phyloP scores from a whole-genome alignment of 305 asterid species.

The Fraxinus ornus region DNA sequence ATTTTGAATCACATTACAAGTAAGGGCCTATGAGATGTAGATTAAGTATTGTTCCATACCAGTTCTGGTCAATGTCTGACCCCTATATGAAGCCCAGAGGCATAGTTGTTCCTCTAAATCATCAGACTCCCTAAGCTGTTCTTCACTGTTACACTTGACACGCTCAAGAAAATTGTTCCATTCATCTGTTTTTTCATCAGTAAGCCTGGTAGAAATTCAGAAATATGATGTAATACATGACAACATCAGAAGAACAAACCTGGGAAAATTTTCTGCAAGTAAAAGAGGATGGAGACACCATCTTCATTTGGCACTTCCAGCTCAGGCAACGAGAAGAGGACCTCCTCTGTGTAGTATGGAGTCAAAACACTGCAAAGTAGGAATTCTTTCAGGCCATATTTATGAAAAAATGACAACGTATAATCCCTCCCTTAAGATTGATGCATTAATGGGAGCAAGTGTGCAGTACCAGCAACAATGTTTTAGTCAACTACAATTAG shows the following conservation, averaged over 20 bases:
- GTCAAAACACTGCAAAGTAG: slow-evolving; percentile 66
- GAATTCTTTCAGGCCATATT: not conserved
- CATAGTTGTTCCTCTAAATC: slow-evolving; percentile 87
- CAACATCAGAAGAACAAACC: slow-evolving; percentile 49
- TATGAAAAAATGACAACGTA: not conserved
- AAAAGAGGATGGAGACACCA: slow-evolving; percentile 94
- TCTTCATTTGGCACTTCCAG: slow-evolving; percentile 93
- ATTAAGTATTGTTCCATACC: slow-evolving; percentile 41
- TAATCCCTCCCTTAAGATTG: not conserved
- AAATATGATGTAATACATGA: slow-evolving; percentile 9
- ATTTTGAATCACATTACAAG: not conserved
- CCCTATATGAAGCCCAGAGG: slow-evolving; percentile 98
- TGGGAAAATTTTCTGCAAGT: slow-evolving; percentile 96
- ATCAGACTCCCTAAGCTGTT: slow-evolving; percentile 71
- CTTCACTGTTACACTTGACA: slow-evolving; percentile 57
- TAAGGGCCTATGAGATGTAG: not conserved
- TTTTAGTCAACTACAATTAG: not conserved
- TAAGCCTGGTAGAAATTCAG: slow-evolving; percentile 22
- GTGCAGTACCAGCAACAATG: not conserved
- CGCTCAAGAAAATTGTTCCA: slow-evolving; percentile 99
- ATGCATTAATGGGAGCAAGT: not conserved
- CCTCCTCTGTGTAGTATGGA: slow-evolving; percentile 96
- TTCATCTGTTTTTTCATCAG: slow-evolving; percentile 57
- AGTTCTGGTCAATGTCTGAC: slow-evolving; percentile 94
- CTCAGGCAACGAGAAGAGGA: slow-evolving; percentile 86